Evolutionary conservation across 2,329 filamentous ascomycete genomes (phyloP), one percentile per base, ranked within the genome.

Genomic region (Sporothrix schenckii): DNA sequence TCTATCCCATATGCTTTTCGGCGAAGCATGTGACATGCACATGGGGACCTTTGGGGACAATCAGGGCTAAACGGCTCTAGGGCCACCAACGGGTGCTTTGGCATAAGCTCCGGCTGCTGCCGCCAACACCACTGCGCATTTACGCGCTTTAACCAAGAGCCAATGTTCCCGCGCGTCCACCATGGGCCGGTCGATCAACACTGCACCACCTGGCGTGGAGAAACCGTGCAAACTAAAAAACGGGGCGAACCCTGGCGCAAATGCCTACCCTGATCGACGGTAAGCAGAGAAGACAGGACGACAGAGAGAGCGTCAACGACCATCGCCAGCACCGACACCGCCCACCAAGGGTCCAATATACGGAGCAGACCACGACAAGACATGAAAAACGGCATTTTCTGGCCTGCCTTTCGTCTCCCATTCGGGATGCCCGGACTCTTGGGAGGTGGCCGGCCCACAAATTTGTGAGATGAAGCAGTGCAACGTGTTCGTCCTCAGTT

Each of bases 121-220:
- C 27, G 61, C 54, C 61, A 60, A 34, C 52, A 60, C 61, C 50
- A 41, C 41, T 41, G 61, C 50, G 61, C 41, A 66, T 66, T 54
- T 39, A 66, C 21, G 61, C 69, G 50, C 52, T 60, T 66, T 58
- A 52, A 60, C 61, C 58, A 24, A 24, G 24, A 24, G 24, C 24
- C 24, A 58, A 60, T 66, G 54, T 30, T 66, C 24, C 52, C 52
- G 52, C 58, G 49, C 58, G 6, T 34, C 34, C 5, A 34, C 34
- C 34, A 34, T 34, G 47, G 58, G 68, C 68, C 30, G 68, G 61
- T 63, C 14, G 24, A 58, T 49, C 50, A 24, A 24, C 39, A 44
- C 56, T 44, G 56, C 56, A 34, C 34, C 13, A 44, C 5, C 56
- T 60, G 56, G 56, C 34, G 34, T 52, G 50, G 19, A 4, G 14